A percentile compares a stretch with the other conserved stretches of the same genome.
Evolutionary conservation across 2,329 filamentous ascomycete genomes (phyloP).

Genomic region (Thelonectria rubi): DNA sequence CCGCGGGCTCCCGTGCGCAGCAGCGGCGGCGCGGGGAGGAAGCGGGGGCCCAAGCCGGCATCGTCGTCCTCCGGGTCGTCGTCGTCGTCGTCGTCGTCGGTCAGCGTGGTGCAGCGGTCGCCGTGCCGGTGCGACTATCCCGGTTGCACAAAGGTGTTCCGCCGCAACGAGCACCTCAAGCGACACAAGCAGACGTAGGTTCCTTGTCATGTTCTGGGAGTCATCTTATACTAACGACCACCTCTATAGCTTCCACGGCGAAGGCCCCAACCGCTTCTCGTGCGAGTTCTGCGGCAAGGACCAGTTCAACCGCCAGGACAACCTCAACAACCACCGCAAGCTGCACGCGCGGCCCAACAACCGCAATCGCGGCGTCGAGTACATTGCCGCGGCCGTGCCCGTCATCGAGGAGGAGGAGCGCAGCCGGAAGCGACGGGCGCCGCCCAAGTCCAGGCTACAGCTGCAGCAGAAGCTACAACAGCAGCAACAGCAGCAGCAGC

Average conservation of each 20-base stretch:
- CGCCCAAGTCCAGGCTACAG: slow-evolving; percentile 48
- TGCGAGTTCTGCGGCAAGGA: slow-evolving; percentile 56
- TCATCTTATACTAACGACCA: neutral
- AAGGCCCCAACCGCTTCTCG: slow-evolving; percentile 51
- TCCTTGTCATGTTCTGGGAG: too few relatives aligned
- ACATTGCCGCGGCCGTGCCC: slow-evolving; percentile 51
- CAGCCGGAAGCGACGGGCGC: slow-evolving; percentile 51
- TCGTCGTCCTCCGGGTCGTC: too few relatives aligned
- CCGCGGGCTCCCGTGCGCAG: slow-evolving; percentile 47
- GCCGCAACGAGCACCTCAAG: slow-evolving; percentile 65
- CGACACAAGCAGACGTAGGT: slow-evolving; percentile 63
- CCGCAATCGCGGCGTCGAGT: slow-evolving; percentile 52
- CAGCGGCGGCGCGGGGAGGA: slow-evolving; percentile 30
- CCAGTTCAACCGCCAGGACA: slow-evolving; percentile 54
- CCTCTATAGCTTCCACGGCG: slow-evolving; percentile 47
- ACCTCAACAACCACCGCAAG: slow-evolving; percentile 55
- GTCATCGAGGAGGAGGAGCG: slow-evolving; percentile 53
- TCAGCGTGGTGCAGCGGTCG: slow-evolving; percentile 51
- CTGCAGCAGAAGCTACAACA: neutral
- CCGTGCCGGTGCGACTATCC: slow-evolving; percentile 58
- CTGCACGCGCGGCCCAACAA: slow-evolving; percentile 51
- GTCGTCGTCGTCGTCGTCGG: slow-evolving; percentile 39
- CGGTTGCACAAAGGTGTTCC: slow-evolving; percentile 59
- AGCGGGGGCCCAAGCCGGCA: slow-evolving; percentile 33
- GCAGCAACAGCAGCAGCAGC: too few relatives aligned